Evolutionary conservation across 495 filamentous ascomycete species (phyloP), one percentile per base, ranked within the genome.

Genomic region (Xylaria castorea): DNA sequence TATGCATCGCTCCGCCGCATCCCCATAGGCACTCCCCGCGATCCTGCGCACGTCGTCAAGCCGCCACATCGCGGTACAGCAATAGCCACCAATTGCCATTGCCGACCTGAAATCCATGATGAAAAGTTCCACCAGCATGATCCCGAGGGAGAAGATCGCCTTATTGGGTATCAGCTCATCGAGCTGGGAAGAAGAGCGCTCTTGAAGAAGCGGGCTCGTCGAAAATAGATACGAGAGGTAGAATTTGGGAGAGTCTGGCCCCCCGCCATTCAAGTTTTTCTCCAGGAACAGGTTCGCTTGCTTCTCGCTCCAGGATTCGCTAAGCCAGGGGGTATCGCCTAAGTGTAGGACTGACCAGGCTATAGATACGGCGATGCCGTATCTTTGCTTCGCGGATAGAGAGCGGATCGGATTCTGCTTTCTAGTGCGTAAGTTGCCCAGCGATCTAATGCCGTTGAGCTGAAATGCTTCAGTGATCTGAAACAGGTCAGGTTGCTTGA

Each of bases 381-480:
- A 62, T 22, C 60, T 40, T 25, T 62, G 60, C n/a, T 62, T 62
- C 20, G 60, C 60, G n/a, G 60, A 62, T n/a, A 62, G 60, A 42
- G 36, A 25, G 7, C n/a, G 60, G 60, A 62, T 22, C 3, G 60
- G 36, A 12, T 62, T 62, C 36, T 40, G 32, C 6, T 12, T 42
- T 62, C 7, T 25, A 4, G 5, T 25, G 20, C 36, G 20, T 42
- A 42, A 62, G 2, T 18, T 25, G 9, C 34, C 0, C 9, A 42
- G 40, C n/a, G 60, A 38, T 20, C 25, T 42, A 18, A 62, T 18
- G 8, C 60, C 42, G 42, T 18, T 11, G 20, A 62, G 36, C 8
- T 42, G 60, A 25, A 42, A 42, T 3, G 36, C n/a, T 62, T 40
- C 60, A 5, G 36, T 62, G 60, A 62, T 62, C 6, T 25, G 25